These are phyloP conservation scores for Pachysandra terminalis DNA, from an alignment of 164 flowering plant species.

Conservation along the genomic window DNA sequence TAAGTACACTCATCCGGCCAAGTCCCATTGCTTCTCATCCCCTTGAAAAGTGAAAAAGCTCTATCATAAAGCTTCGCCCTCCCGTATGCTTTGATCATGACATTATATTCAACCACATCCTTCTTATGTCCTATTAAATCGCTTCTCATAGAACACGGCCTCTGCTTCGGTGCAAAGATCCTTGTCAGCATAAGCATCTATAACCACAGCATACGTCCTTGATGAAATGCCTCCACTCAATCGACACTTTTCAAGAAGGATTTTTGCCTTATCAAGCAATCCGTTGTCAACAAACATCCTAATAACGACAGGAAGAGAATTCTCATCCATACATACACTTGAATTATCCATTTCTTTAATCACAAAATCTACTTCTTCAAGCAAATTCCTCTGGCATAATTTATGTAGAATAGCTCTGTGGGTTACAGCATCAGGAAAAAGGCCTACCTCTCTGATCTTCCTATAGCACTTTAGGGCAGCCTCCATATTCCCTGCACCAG, in stretches of 20 bases:
- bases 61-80: conserved; percentile 69
- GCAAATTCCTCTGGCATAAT: conserved; percentile 63
- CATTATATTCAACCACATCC: conserved; percentile 70
- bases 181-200: conserved; percentile 80
- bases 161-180: conserved; percentile 88
- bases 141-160: conserved; percentile 47
- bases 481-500: conserved; percentile 56
- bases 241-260: conserved; percentile 39
- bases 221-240: conserved; percentile 35
- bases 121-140: conserved; percentile 36
- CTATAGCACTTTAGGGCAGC: conserved; percentile 54
- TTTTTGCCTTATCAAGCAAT: conserved; percentile 44
- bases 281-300: conserved; percentile 65
- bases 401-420: conserved; percentile 58
- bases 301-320: conserved; percentile 62
- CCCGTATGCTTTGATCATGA: conserved; percentile 92
- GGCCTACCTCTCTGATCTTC: conserved; percentile 72
- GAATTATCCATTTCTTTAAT: conserved; percentile 61
- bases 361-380: conserved; percentile 57
- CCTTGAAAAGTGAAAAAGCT: conserved; percentile 64
- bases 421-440: conserved; percentile 68
- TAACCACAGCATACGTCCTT: conserved; percentile 57
- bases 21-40: conserved; percentile 73
- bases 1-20: conserved; percentile 95
- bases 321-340: conserved; percentile 50